phyloP scores from a whole-genome alignment of 306 rosid species.

The Ormosia emarginata region DNA sequence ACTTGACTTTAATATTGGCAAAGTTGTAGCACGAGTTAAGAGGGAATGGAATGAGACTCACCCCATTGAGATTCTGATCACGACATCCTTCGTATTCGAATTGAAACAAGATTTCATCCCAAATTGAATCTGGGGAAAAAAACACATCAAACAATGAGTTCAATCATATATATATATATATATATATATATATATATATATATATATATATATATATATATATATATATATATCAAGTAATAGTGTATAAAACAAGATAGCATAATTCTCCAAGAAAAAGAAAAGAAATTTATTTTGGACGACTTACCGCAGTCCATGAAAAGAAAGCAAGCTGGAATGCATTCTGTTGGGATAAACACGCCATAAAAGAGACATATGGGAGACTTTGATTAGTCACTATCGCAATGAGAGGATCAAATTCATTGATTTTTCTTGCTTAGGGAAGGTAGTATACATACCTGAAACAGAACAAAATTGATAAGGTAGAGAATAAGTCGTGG shows the following conservation, averaged over 20 bases:
- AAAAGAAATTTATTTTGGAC: neutral
- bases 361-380: neutral
- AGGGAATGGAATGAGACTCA: constrained; percentile 3
- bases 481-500: constrained; percentile 74
- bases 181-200: too few relatives aligned
- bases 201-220: too few relatives aligned
- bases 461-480: constrained; percentile 83
- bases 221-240: neutral
- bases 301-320: constrained; percentile 58
- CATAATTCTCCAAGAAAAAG: too few relatives aligned
- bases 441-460: constrained; percentile 36
- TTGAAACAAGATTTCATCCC: constrained; percentile 55
- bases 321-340: constrained; percentile 72
- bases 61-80: constrained; percentile 70
- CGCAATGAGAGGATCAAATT: neutral
- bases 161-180: too few relatives aligned
- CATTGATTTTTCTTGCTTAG: neutral
- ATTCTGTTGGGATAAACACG: constrained; percentile 33
- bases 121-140: constrained; percentile 44
- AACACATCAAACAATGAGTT: neutral
- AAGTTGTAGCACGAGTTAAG: neutral
- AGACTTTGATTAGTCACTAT: neutral
- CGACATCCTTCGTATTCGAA: constrained; percentile 37
- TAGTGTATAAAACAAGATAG: neutral
- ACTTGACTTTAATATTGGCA: neutral